Conservation (phyloP, 371 early-diverging fungal genomes). For the Catenaria anguillulae region DNA sequence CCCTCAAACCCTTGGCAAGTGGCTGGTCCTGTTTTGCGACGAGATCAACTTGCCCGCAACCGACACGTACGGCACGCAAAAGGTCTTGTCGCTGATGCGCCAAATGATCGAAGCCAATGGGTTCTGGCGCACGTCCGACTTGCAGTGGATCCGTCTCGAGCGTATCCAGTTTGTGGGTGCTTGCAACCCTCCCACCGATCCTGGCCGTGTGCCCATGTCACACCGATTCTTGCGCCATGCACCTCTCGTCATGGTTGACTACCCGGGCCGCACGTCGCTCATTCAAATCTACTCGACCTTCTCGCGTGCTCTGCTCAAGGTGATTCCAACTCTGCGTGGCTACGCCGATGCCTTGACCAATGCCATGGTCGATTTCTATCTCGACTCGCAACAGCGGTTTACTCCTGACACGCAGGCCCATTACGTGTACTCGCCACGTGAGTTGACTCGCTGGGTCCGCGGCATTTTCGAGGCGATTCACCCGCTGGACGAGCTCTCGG, state of each 20-base stretch:
- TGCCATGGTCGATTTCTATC: constrained; percentile 95
- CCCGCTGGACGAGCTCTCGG: constrained; percentile 57
- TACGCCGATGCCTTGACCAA: constrained; percentile 79
- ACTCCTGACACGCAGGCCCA: constrained; percentile 96
- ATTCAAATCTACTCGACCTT: constrained; percentile 93
- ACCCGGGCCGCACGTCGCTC: constrained; percentile 85
- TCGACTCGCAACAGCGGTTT: constrained; percentile 74
- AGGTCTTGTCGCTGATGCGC: constrained; percentile 89
- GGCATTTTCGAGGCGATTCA: constrained; percentile 92
- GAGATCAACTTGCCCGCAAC: constrained; percentile 95
- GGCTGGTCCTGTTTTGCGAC: constrained; percentile 97
- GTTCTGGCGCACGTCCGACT: constrained; percentile 85
- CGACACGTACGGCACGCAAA: constrained; percentile 95
- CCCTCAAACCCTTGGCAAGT: constrained; percentile 69
- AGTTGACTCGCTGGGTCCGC: constrained; percentile 95
- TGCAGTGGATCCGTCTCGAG: constrained; percentile 84
- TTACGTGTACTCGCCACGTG: constrained; percentile 97
- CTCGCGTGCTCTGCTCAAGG: constrained; percentile 80
- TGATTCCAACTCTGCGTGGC: constrained; percentile 81
- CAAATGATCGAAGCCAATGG: constrained; percentile 91
- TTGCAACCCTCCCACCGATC: constrained; percentile 98
- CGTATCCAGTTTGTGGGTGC: constrained; percentile 98
- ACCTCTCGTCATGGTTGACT: constrained; percentile 94
- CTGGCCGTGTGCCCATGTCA: constrained; percentile 89
- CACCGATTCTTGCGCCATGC: constrained; percentile 93